Base-by-base conservation (phyloP, 768 basidiomycete genomes). In the Tylopilus vinaceipallidus region DNA sequence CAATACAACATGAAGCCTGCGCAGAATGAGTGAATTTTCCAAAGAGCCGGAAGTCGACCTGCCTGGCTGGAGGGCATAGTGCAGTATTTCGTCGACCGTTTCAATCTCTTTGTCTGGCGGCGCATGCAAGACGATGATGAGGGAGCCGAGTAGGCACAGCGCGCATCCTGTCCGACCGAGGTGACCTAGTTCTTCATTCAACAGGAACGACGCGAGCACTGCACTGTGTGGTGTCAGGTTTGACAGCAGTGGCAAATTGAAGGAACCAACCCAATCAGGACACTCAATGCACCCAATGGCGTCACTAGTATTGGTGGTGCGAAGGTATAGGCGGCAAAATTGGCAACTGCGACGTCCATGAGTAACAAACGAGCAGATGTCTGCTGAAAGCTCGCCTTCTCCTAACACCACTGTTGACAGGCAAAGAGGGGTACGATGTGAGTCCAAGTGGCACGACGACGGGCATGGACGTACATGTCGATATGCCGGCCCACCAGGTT, bases 241-340 rank as follows among this genome's bases (percentile, higher is more conserved):
- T 37, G 49, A 32, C 42, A 3, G 9, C 11, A 30, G 8, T 19
- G 27, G 3, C 23, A 38, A 12, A 44, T 39, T 33, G 36, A 52
- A 22, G 26, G 14, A 11, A 71, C 85, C 52, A 60, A 95, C 95
- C 95, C 97, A 52, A 99, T 90, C 55, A 99, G 79, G 12, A 99
- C 97, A 66, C 91, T 95, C 36, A 97, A 76, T 19, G 95, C 94
- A 47, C 97, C 97, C n/a, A 99, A 72, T 1, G 97, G 97, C 1
- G 95, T 98, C n/a, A 99, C 94, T 48, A 99, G 77, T 63, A 98
- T 95, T 59, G 97, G 91, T 53, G 95, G 97, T 2, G 97, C 97
- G 60, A 98, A 99, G 0, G 93, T 90, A 66, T 98, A 98, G 8
- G 95, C 95, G 7, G 95, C 93, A 70, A 98, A 98, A 72, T 90